phyloP scores from a whole-genome alignment of 139 green algal species.

The Chlorella sorokiniana region DNA sequence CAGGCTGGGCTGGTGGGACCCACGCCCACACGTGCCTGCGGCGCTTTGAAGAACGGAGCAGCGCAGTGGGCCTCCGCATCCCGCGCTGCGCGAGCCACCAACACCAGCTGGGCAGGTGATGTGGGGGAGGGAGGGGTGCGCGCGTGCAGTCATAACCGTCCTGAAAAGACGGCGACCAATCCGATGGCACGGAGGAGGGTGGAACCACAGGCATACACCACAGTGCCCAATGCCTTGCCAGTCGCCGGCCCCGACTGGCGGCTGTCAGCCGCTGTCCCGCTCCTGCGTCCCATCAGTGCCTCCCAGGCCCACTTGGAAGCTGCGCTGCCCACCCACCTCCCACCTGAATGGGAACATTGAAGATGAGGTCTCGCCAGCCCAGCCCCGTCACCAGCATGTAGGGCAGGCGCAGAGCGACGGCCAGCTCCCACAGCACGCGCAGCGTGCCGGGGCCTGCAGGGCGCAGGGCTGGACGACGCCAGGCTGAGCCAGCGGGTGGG shows the following conservation, averaged over 20 bases:
- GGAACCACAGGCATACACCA: neutral
- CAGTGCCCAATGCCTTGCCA: neutral
- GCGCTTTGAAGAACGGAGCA: neutral
- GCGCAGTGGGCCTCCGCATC: conserved; percentile 1
- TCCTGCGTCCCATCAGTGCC: no score
- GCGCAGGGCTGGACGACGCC: neutral
- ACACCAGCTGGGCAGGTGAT: neutral
- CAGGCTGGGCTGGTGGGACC: neutral
- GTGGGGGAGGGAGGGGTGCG: no score
- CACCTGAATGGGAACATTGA: neutral
- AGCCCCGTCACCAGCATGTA: neutral
- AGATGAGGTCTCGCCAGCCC: neutral
- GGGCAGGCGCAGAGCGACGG: conserved; percentile 1
- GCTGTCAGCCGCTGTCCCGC: no score
- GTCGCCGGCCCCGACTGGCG: no score
- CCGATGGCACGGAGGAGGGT: neutral
- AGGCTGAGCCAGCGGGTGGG: neutral
- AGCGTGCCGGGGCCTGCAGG: neutral
- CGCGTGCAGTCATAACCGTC: no score
- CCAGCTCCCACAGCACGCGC: neutral
- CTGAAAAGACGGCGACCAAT: no score
- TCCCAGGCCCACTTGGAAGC: no score
- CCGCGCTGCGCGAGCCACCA: neutral
- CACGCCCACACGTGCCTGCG: neutral
- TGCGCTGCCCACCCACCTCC: no score